Evolutionary conservation across 2,329 filamentous ascomycete genomes (phyloP).

Genomic region (Diaporthe caulivora): DNA sequence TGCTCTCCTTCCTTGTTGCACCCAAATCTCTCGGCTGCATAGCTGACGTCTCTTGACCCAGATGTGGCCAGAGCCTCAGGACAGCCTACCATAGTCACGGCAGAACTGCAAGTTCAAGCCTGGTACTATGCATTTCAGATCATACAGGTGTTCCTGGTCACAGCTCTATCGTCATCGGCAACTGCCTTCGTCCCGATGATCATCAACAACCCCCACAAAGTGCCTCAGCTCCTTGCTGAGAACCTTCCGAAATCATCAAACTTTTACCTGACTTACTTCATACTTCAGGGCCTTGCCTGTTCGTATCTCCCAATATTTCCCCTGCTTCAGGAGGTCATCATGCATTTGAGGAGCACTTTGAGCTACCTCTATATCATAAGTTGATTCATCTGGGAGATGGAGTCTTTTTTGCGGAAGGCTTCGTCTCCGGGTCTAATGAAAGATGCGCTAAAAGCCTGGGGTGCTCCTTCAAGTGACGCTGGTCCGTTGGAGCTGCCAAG

Average conservation of each 20-base stretch:
- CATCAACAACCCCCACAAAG: slow-evolving; percentile 68
- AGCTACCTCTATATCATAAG: background rate
- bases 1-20: slow-evolving; percentile 37
- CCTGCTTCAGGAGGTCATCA: background rate
- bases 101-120: slow-evolving; percentile 83
- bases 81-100: slow-evolving; percentile 75
- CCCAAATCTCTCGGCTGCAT: background rate
- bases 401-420: background rate
- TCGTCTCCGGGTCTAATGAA: background rate
- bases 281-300: slow-evolving; percentile 43
- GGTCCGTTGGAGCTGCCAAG: background rate
- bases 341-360: background rate
- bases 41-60: slow-evolving; percentile 46
- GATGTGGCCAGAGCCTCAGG: slow-evolving; percentile 79
- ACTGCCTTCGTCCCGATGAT: slow-evolving; percentile 70
- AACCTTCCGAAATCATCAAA: slow-evolving; percentile 80
- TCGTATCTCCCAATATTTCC: background rate
- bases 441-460: background rate
- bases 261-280: slow-evolving; percentile 72
- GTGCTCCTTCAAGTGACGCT: background rate
- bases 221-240: slow-evolving; percentile 69
- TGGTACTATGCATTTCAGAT: slow-evolving; percentile 86
- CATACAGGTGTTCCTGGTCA: slow-evolving; percentile 86
- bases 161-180: slow-evolving; percentile 81
- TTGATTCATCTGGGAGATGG: background rate